These are phyloP conservation scores for Malassezia furfur DNA, from an alignment of 1,284 basidiomycete species.

Conservation along the genomic window DNA sequence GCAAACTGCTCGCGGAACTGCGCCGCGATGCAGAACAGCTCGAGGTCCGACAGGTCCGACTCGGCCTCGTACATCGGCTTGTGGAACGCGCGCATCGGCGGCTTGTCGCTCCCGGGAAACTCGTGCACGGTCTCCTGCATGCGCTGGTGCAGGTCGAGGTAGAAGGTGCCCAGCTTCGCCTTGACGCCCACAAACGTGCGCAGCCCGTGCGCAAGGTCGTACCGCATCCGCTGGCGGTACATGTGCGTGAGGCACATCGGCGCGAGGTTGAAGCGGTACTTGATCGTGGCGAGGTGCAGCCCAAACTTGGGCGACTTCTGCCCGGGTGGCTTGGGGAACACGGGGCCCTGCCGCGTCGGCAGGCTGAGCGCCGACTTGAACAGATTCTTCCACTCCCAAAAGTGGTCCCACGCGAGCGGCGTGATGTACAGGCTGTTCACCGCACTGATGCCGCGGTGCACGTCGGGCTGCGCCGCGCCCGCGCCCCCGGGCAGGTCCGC, in stretches of 20 bases:
- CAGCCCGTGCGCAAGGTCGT: slow-evolving; percentile 67
- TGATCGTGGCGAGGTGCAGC: slow-evolving; percentile 77
- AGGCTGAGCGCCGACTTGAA: slow-evolving; percentile 72
- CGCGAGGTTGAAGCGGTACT: slow-evolving; percentile 73
- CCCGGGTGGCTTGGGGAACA: slow-evolving; percentile 59
- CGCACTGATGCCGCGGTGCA: not conserved
- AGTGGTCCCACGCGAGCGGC: slow-evolving; percentile 76
- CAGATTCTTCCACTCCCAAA: slow-evolving; percentile 80
- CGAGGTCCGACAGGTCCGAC: slow-evolving; percentile 66
- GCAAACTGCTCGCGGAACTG: slow-evolving; percentile 54
- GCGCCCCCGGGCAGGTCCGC: slow-evolving; percentile 20
- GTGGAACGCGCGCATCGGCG: slow-evolving; percentile 50
- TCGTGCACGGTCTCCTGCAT: slow-evolving; percentile 62
- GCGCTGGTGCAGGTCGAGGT: slow-evolving; percentile 84
- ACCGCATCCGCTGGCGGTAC: slow-evolving; percentile 68
- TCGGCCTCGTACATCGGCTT: slow-evolving; percentile 91
- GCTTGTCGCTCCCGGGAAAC: slow-evolving; percentile 19
- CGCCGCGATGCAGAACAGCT: slow-evolving; percentile 69
- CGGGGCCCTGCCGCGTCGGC: slow-evolving; percentile 74
- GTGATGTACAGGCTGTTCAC: slow-evolving; percentile 74
- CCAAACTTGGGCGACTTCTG: slow-evolving; percentile 79
- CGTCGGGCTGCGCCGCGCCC: not conserved
- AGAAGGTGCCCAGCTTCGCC: slow-evolving; percentile 67
- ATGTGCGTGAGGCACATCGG: slow-evolving; percentile 76
- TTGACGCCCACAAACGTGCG: slow-evolving; percentile 75